Conservation (phyloP, 768 basidiomycete species). For the Ramaria rubella region DNA sequence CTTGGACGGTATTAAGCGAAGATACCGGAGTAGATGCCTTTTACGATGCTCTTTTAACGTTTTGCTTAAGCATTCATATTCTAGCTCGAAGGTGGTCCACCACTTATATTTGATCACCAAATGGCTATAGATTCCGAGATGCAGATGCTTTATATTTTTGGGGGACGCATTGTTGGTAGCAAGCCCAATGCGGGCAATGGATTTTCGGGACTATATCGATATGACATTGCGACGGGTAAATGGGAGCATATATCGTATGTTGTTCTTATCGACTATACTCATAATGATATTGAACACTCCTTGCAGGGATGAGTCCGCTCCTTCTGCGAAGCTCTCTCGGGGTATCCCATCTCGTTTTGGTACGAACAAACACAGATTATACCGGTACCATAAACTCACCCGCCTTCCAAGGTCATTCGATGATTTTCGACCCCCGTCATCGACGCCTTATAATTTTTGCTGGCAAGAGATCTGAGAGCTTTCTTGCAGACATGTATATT, state of each 20-base stretch:
- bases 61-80: background rate
- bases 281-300: background rate
- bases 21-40: constrained; percentile 53
- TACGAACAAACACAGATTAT: background rate
- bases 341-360: constrained; percentile 53
- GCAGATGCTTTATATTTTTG: constrained; percentile 70
- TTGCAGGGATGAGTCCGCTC: background rate
- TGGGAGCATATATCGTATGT: constrained; percentile 68
- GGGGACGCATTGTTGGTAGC: constrained; percentile 65
- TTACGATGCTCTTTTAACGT: background rate
- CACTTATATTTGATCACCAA: constrained; percentile 73
- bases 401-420: constrained; percentile 52
- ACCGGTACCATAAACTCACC: background rate
- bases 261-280: background rate
- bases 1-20: constrained; percentile 64
- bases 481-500: constrained; percentile 70
- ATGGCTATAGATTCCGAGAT: constrained; percentile 69
- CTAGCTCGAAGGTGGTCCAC: constrained; percentile 62
- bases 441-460: constrained; percentile 66
- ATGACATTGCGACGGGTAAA: constrained; percentile 54
- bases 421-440: constrained; percentile 61
- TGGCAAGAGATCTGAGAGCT: constrained; percentile 58
- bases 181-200: constrained; percentile 44
- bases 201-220: constrained; percentile 70
- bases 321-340: background rate